Evolutionary conservation across 1,284 basidiomycete species (phyloP), one percentile per base, ranked within the genome.

Genomic region (Cerrena zonata): DNA sequence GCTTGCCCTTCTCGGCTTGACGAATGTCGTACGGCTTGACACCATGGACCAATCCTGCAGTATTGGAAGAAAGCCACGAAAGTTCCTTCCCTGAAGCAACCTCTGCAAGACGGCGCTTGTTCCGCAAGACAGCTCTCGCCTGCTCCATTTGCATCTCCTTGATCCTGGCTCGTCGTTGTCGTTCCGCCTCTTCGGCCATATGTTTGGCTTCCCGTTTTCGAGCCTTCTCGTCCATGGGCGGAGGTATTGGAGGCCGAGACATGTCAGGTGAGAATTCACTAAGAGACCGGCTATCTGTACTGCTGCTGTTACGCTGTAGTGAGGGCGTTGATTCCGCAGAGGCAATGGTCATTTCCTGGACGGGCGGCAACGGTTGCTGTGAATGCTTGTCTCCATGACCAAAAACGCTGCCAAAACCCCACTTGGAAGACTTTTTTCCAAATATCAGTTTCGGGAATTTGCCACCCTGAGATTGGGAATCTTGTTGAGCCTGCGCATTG

Each of bases 61-160:
- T 57, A 47, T 69, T 65, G 45, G 67, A 59, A 60, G 71, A 74
- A 47, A 71, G 74, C 77, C 82, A 49, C 15, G 12, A 23, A 4
- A 80, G 46, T 84, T 49, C 36, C 45, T 76, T 68, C 49, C 71
- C 63, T 47, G 61, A 72, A 22, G 73, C 72, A 25, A 74, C 75
- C 57, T 82, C 78, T 60, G 80, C 80, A 60, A 84, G 72, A 63
- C 91, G 75, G 58, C 84, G 80, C 52, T 80, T 84, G 63, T 92
- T 89, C 74, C 97, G 97, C 84, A 98, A 89, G 66, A 98, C 95
- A 36, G 93, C 94, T 47, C 95, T 82, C 4, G 95, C 92, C 61
- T 95, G 87, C 61, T 98, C 94, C 60, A 74, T 79, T 59, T 84
- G 80, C 61, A 70, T 80, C 65, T 84, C 83, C 66, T 87, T 82